These are phyloP conservation scores for Scheffersomyces titani DNA, from an alignment of 1,139 yeast species.

Conservation along the genomic window DNA sequence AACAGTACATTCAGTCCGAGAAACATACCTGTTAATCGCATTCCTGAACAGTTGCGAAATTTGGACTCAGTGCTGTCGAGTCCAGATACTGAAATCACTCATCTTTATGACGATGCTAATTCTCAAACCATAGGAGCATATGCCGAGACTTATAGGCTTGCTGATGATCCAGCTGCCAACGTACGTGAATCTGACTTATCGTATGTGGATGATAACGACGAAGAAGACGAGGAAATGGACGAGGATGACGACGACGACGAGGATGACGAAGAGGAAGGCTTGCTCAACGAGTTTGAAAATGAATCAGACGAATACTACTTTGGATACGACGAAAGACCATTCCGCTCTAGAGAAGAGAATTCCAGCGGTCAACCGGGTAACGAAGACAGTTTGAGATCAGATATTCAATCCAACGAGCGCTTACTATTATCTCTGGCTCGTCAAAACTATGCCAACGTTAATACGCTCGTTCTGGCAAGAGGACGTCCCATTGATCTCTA, in stretches of 20 bases:
- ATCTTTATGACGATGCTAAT: not conserved
- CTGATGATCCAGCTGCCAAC: conserved; percentile 3
- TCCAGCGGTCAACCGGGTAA: conserved; percentile 3
- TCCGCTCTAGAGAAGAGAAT: not conserved
- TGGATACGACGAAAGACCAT: not conserved
- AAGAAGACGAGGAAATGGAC: conserved; percentile 5
- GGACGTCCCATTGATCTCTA: conserved; percentile 4
- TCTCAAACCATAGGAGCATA: not conserved
- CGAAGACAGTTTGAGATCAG: conserved; percentile 12
- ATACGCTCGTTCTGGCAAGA: conserved; percentile 14
- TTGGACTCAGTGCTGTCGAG: not conserved
- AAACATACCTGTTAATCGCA: not conserved
- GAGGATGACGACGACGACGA: conserved; percentile 5
- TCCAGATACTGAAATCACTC: not conserved
- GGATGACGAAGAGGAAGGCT: conserved; percentile 4
- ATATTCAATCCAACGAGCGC: conserved; percentile 21
- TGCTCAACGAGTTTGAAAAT: not conserved
- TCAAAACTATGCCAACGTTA: conserved; percentile 23
- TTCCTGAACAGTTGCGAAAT: not conserved
- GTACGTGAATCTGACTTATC: conserved; percentile 1
- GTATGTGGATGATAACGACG: conserved; percentile 3
- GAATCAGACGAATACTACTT: not conserved
- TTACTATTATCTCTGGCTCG: conserved; percentile 31
- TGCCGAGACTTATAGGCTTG: not conserved
- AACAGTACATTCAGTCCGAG: not conserved